Conservation (phyloP, 2,329 filamentous ascomycete genomes). For the Calonectria henricotiae region DNA sequence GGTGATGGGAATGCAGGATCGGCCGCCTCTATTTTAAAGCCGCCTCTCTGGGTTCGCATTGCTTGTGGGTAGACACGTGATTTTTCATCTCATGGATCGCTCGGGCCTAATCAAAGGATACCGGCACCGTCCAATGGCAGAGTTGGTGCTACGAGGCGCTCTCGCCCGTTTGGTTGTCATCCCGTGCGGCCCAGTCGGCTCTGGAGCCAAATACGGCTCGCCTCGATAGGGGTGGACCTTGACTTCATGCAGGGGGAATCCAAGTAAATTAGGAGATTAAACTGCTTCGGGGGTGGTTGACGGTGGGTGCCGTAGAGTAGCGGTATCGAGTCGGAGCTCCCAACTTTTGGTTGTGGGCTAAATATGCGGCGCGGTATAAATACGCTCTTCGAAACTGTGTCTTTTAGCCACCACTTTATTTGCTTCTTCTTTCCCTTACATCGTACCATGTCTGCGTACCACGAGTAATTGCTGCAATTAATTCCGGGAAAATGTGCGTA, state of each 20-base stretch:
- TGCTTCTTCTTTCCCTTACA: too few species aligned
- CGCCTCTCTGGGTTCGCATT: not conserved
- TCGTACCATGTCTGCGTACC: too few species aligned
- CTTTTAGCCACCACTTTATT: too few species aligned
- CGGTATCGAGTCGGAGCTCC: not conserved
- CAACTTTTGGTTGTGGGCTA: not conserved
- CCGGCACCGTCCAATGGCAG: constrained; percentile 2
- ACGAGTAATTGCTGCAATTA: too few species aligned
- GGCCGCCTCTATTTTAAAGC: constrained; percentile 25
- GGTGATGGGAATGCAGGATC: constrained; percentile 6
- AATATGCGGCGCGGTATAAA: too few species aligned
- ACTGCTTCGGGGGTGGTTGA: not conserved
- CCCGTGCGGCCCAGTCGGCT: constrained; percentile 20
- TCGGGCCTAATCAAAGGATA: not conserved
- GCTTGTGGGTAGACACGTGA: constrained; percentile 9
- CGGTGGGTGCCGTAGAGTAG: not conserved
- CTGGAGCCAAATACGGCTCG: constrained; percentile 16
- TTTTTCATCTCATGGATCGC: constrained; percentile 1
- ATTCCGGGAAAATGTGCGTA: too few species aligned
- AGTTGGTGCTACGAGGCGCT: not conserved
- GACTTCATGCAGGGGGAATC: not conserved
- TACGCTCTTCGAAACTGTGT: too few species aligned
- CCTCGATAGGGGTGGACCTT: not conserved
- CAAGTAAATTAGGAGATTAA: not conserved
- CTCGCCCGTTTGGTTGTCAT: constrained; percentile 2